A percentile compares a stretch with the other conserved stretches of the same genome.
phyloP scores from a whole-genome alignment of 1,139 yeast genomes.

The Yamadazyma epiphylla region DNA sequence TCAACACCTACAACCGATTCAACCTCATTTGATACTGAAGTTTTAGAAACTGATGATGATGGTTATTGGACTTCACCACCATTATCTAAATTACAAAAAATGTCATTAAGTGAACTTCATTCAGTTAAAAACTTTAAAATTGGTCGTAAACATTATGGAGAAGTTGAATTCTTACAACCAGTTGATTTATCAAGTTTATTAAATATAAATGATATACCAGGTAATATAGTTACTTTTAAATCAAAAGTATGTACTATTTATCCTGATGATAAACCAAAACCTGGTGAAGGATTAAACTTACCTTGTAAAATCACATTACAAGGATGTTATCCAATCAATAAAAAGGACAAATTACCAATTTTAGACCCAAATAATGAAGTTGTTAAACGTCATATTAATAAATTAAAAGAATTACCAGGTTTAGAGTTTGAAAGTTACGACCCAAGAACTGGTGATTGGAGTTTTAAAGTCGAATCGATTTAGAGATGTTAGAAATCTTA shows the following conservation, averaged over 20 bases:
- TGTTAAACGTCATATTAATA: slow-evolving; percentile 64
- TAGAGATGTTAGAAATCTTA: slow-evolving; percentile 10
- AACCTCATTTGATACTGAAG: slow-evolving; percentile 8
- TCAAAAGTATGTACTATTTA: slow-evolving; percentile 65
- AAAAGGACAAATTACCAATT: slow-evolving; percentile 69
- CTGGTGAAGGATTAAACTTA: slow-evolving; percentile 81
- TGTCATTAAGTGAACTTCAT: slow-evolving; percentile 62
- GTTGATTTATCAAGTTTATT: slow-evolving; percentile 75
- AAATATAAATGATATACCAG: slow-evolving; percentile 58
- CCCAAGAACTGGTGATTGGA: slow-evolving; percentile 78
- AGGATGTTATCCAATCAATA: slow-evolving; percentile 73
- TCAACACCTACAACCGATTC: slow-evolving; percentile 12
- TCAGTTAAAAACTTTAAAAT: slow-evolving; percentile 63
- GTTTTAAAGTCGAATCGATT: slow-evolving; percentile 49
- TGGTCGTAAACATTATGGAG: slow-evolving; percentile 80
- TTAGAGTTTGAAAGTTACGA: slow-evolving; percentile 74
- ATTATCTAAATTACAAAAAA: slow-evolving; percentile 53
- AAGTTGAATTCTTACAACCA: slow-evolving; percentile 70
- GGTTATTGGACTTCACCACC: slow-evolving; percentile 92
- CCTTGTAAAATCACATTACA: slow-evolving; percentile 71
- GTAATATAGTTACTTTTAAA: slow-evolving; percentile 59
- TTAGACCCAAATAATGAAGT: slow-evolving; percentile 75
- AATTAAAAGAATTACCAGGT: slow-evolving; percentile 57
- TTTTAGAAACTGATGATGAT: slow-evolving; percentile 43
- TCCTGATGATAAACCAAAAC: slow-evolving; percentile 67